Percentiles rank a stretch among this genome's conserved stretches.
Evolutionary conservation across 768 basidiomycete species (phyloP).

Genomic region (Russula earlei): DNA sequence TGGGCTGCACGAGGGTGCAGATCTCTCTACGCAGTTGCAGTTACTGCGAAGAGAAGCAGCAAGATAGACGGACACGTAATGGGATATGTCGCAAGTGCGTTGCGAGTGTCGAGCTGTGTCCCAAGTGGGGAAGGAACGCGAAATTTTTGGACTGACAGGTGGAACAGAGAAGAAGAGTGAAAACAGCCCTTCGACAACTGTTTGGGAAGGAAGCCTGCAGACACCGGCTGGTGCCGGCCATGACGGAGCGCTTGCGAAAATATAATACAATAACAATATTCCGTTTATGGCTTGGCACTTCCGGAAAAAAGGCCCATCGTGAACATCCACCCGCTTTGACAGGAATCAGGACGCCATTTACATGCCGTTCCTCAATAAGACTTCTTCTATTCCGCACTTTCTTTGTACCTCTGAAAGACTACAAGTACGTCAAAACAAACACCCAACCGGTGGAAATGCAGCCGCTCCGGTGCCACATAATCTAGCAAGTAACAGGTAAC

Average conservation of each 20-base stretch:
- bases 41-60: not conserved
- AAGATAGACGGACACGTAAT: too few species aligned
- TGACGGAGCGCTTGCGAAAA: constrained; percentile 8
- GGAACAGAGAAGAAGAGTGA: too few species aligned
- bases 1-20: not conserved
- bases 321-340: not conserved
- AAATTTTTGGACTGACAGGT: not conserved
- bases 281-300: not conserved
- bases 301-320: too few species aligned
- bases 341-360: not conserved
- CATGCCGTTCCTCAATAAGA: not conserved
- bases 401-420: constrained; percentile 9
- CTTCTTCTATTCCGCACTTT: constrained; percentile 5
- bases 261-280: not conserved
- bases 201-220: not conserved
- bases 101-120: too few species aligned
- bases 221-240: constrained; percentile 1
- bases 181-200: too few species aligned
- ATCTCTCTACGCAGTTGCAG: not conserved
- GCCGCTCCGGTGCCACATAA: constrained; percentile 5
- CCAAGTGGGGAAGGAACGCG: not conserved
- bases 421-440: constrained; percentile 15
- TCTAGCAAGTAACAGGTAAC: constrained; percentile 4
- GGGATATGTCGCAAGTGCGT: too few species aligned
- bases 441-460: not conserved